These are phyloP conservation scores for Boletellus ananiceps DNA, from an alignment of 768 basidiomycete genomes.

Conservation along the genomic window DNA sequence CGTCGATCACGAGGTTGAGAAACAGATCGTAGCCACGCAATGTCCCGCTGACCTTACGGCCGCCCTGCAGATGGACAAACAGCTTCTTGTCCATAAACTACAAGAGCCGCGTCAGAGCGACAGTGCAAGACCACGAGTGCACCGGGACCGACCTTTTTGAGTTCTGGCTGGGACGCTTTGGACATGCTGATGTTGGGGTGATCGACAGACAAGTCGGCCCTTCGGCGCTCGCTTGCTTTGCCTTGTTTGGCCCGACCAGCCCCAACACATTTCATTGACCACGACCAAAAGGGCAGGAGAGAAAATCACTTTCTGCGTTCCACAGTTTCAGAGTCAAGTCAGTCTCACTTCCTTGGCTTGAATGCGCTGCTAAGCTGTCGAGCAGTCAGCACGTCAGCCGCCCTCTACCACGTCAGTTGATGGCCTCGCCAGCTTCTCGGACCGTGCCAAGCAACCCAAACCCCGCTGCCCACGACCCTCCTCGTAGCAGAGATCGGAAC, in stretches of 20 bases:
- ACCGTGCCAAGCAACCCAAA: slow-evolving; percentile 25
- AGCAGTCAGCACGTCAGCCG: background rate
- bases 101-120: background rate
- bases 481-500: slow-evolving; percentile 42
- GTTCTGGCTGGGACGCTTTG: slow-evolving; percentile 93
- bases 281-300: background rate
- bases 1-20: slow-evolving; percentile 95
- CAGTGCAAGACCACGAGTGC: background rate
- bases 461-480: slow-evolving; percentile 25
- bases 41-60: slow-evolving; percentile 92
- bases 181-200: slow-evolving; percentile 53
- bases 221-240: slow-evolving; percentile 26
- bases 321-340: slow-evolving; percentile 13
- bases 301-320: background rate
- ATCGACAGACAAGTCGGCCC: background rate
- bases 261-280: background rate
- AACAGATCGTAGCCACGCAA: slow-evolving; percentile 98
- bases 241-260: slow-evolving; percentile 24
- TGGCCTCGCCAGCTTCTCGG: slow-evolving; percentile 41
- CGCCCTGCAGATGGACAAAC: slow-evolving; percentile 90
- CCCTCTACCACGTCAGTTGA: slow-evolving; percentile 17
- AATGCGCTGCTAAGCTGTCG: slow-evolving; percentile 11
- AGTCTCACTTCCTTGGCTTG: background rate
- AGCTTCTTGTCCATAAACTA: slow-evolving; percentile 99
- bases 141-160: slow-evolving; percentile 80